These are phyloP conservation scores for Claviceps pusilla DNA, from an alignment of 2,329 filamentous ascomycete species.

Conservation along the genomic window DNA sequence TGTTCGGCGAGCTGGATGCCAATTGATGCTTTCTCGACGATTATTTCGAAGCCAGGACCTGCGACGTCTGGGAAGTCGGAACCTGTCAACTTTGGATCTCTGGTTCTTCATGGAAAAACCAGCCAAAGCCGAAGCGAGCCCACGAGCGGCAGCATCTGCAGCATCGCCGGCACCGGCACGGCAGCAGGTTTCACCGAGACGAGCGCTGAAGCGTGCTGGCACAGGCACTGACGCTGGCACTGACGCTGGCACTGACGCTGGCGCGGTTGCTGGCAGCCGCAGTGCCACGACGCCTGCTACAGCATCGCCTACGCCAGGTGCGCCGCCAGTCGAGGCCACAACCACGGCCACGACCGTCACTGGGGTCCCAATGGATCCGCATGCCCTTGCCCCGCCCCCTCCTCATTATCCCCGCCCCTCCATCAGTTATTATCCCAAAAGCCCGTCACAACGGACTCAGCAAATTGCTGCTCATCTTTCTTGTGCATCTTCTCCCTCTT, in stretches of 20 bases:
- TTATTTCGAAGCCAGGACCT: constrained; percentile 1
- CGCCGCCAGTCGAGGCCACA: not conserved
- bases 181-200: not conserved
- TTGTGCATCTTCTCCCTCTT: constrained; percentile 1
- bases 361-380: constrained; percentile 10
- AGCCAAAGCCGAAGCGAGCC: too few species aligned
- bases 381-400: constrained; percentile 23
- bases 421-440: constrained; percentile 20
- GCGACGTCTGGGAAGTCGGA: constrained; percentile 5
- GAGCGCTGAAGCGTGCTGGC: too few species aligned
- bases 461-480: constrained; percentile 40
- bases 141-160: not conserved
- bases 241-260: not conserved
- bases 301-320: too few species aligned
- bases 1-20: not conserved
- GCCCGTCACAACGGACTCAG: constrained; percentile 34
- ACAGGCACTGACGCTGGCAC: not conserved
- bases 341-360: not conserved
- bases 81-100: not conserved
- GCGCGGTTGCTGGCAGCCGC: not conserved
- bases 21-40: constrained; percentile 4
- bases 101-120: not conserved
- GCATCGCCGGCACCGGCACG: not conserved
- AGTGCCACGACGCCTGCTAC: not conserved
- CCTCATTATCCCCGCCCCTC: constrained; percentile 8